Conservation (phyloP, 306 rosid species). For the Neltuma alba region DNA sequence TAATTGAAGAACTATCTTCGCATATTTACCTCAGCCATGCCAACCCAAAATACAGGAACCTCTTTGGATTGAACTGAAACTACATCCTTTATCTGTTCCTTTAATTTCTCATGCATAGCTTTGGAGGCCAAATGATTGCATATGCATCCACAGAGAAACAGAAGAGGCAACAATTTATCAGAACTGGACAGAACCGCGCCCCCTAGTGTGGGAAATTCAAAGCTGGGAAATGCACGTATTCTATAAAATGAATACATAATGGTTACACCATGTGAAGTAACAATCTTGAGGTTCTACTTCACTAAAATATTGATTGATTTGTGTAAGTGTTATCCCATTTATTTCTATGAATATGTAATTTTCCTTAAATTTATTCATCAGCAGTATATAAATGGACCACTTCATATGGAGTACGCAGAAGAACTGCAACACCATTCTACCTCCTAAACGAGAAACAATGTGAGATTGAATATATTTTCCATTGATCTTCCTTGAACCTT, state of each 20-base stretch:
- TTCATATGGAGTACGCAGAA: conserved; percentile 9
- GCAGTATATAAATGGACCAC: conserved; percentile 12
- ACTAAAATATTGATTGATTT: neutral
- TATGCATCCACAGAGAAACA: conserved; percentile 29
- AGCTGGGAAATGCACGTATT: neutral
- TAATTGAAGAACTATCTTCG: conserved; percentile 25
- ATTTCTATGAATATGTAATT: conserved; percentile 9
- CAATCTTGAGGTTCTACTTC: neutral
- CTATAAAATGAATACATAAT: neutral
- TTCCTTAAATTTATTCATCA: conserved; percentile 18
- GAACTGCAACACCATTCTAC: conserved; percentile 46
- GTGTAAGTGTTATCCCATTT: neutral
- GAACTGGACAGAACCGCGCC: neutral
- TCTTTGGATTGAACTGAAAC: conserved; percentile 70
- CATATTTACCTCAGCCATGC: conserved; percentile 92
- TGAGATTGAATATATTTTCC: conserved; percentile 94
- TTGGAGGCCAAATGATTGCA: conserved; percentile 33
- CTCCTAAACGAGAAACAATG: conserved; percentile 78
- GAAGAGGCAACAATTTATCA: conserved; percentile 11
- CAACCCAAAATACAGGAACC: conserved; percentile 76
- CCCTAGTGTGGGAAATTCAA: neutral
- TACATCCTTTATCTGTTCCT: conserved; percentile 73
- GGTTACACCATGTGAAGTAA: neutral
- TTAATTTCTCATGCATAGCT: conserved; percentile 67
- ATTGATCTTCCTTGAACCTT: conserved; percentile 87